Evolutionary conservation across 176 grass and related monocot species (phyloP), one percentile per base, ranked within the genome.

Genomic region (Raddia guianensis): DNA sequence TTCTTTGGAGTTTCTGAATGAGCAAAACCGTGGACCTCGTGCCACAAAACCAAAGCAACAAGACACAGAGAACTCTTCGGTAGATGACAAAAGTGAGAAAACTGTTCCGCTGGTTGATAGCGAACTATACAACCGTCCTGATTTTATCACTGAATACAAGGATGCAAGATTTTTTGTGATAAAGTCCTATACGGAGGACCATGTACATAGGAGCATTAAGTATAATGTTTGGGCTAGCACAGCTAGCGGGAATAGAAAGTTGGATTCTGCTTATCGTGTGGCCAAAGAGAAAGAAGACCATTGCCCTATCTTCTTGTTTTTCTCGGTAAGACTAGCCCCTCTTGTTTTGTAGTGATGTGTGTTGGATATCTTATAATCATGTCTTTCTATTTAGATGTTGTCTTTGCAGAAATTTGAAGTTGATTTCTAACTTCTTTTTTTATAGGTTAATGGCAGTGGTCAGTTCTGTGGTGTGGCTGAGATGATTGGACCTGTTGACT

Each of bases 391-490:
- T 83, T 67, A 49, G 49, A 16, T 42, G 19, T 76, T 70, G 70
- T 74, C 18, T 66, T 63, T 20, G 33, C 35, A 40, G 57, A 56
- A 13, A 19, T 77, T 65, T 66, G 14, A 73, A 50, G 4, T 49
- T 72, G 15, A 58, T 72, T 44, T 5, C 8, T 73, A 61, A 89
- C 49, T 48, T 33, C 53, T 15, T 49, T 76, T 59, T 57, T 72
- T 82, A 59, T 80, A 97, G 93, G 93, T 97, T 84, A 97, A 97
- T 63, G 90, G 86, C 21, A 93, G 90, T 83, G 88, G 84, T n/a
- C 90, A 97, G 64, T 97, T 97, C 66, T 97, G 93, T 15, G 90
- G 93, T 15, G 86, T 97, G 35, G 93, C 93, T 75, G 93, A 97
- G 93, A 97, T 97, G 93, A 90, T 84, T 83, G 93, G 90, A 79